Base-by-base conservation (phyloP, 495 filamentous ascomycete species). In the Venustampulla echinocandica region DNA sequence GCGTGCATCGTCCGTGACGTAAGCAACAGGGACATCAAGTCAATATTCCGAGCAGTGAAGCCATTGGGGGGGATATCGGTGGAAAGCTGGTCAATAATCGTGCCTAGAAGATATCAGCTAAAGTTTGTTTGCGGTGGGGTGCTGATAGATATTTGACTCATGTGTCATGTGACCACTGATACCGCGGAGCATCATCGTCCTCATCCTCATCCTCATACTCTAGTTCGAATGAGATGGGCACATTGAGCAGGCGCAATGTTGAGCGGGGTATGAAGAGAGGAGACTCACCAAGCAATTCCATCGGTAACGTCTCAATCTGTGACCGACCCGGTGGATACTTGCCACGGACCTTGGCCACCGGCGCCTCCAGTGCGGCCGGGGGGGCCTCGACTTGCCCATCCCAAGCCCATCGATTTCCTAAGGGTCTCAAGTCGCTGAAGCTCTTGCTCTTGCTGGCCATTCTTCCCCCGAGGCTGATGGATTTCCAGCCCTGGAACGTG, bases 1-100 rank as follows among this genome's bases (percentile, higher is more conserved):
- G 77, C 75, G 59, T 90, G 84, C 55, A 92, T 66, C 18, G 80
- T 80, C 52, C 76, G 78, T 1, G 85, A 92, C 10, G 86, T 80
- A 23, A 90, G 68, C 28, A 94, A 67, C 53, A 88, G 76, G 10
- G 83, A 77, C 62, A 90, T 80, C 42, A 92, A 68, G 60, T 94
- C 87, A 40, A 85, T 75, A 63, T 94, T 94, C 27, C 87, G 80
- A 22, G 84, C 76, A 1, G 81, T 75, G 50, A 87, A 77, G 30
- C 82, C 84, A 64, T 87, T 84, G 42, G 85, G 81, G 9, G 85
- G 87, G 17, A 87, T 65, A 59, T 90, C 86, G 36, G 87, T 59
- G 10, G 80, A 81, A 22, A 94, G 69, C 35, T 82, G 71, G 28
- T 80, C 81, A 53, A 92, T 85, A 53, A 92, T 85, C 64, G 82